phyloP scores from a whole-genome alignment of 169 alveolate genomes.

The Prorocentrum cordatum region DNA sequence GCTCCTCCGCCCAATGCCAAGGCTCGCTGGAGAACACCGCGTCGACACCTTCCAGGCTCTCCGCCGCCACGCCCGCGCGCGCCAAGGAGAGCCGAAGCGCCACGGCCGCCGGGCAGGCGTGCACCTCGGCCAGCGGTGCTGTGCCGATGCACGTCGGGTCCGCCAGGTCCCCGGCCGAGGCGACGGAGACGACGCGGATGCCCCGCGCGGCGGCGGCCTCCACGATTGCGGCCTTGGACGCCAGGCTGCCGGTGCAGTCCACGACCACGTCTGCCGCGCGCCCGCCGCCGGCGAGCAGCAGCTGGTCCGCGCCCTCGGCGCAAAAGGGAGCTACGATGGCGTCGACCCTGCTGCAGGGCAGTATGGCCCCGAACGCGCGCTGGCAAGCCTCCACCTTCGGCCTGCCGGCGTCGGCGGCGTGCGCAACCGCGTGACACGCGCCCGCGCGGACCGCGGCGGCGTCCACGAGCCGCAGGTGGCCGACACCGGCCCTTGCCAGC shows the following conservation, averaged over 20 bases:
- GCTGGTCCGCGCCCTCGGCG: too few species aligned
- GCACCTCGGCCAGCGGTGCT: not conserved
- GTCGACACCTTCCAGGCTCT: too few species aligned
- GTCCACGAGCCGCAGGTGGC: slow-evolving; percentile 26
- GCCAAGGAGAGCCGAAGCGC: not conserved
- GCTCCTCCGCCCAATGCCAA: not conserved
- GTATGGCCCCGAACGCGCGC: not conserved
- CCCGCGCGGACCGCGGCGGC: not conserved
- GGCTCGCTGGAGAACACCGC: not conserved
- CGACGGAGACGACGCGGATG: not conserved
- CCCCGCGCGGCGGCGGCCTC: not conserved
- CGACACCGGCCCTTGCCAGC: slow-evolving; percentile 7
- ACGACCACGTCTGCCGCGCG: not conserved
- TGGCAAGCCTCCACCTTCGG: not conserved
- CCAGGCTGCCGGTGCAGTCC: slow-evolving; percentile 4
- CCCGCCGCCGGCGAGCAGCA: too few species aligned
- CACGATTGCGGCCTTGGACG: not conserved
- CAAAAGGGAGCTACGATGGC: too few species aligned
- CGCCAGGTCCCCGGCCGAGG: not conserved
- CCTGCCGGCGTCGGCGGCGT: not conserved
- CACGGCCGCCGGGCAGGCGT: slow-evolving; percentile 1
- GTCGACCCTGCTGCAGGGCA: too few species aligned
- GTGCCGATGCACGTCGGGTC: slow-evolving; percentile 18
- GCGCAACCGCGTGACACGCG: not conserved
- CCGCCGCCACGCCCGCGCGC: not conserved